Evolutionary conservation across 2,329 filamentous ascomycete genomes (phyloP), one percentile per base, ranked within the genome.

Genomic region (Xylariaceae sp.): DNA sequence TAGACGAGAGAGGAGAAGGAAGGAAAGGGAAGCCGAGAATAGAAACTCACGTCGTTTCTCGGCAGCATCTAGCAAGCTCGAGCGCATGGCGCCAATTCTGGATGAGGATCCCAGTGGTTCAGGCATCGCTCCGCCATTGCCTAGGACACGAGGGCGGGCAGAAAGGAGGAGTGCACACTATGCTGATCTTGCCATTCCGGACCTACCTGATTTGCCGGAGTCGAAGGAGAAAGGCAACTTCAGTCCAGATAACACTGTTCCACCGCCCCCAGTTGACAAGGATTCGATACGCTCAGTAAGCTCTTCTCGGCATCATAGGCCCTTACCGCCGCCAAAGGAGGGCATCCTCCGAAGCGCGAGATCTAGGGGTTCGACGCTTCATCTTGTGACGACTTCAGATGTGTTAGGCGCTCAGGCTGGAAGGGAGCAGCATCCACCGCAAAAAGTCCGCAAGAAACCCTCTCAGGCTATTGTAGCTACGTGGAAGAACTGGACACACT

Each of bases 241-340:
- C 9, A 71, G 66, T 33, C 63, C 65, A 0, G 67, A 72, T 28
- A 60, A 62, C n/a, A 67, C 70, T 15, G 57, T 60, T n/a, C 81
- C 76, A 16, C 87, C 87, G 4, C 81, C 81, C 2, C 85, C 88
- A 0, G 71, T 91, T 38, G 87, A 93, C 56, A 91, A 91, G 59
- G 83, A 89, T 57, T 84, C 83, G 4, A 71, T 85, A 39, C 78
- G 87, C 26, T 90, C 85, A 15, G 76, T 76, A 17, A 89, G 87
- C 55, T 89, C 89, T 11, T 89, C 88, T 22, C 74, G 85, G 45
- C 82, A 86, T 46, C 81, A 87, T 36, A 84, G 77, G 29, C 80
- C 90, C 4, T 73, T 87, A 31, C 87, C 86, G 9, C 91, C 91
- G 32, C 89, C 91, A 2, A 96, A 96, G 62, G 90, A 96, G 60